A percentile compares a stretch with the other conserved stretches of the same genome.
phyloP scores from a whole-genome alignment of 2,329 filamentous ascomycete genomes.

The Stagonosporopsis chrysanthemi region DNA sequence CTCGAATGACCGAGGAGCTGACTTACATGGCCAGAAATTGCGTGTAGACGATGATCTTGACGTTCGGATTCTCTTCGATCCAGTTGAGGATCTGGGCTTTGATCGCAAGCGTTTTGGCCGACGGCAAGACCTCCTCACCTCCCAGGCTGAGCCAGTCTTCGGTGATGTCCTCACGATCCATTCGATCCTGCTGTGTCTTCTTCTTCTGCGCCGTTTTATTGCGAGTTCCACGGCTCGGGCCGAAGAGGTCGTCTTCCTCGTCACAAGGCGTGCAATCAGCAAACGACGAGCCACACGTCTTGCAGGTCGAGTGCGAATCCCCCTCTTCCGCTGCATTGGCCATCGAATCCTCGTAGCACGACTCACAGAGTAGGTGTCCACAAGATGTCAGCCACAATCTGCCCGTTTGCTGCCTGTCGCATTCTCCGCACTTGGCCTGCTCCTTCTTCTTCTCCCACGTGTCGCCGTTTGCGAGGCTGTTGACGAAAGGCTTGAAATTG shows the following conservation, averaged over 20 bases:
- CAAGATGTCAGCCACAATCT: slow-evolving; percentile 59
- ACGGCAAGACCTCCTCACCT: slow-evolving; percentile 51
- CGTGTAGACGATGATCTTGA: slow-evolving; percentile 68
- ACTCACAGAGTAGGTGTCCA: slow-evolving; percentile 63
- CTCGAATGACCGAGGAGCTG: accelerated
- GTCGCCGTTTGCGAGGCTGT: slow-evolving; percentile 39
- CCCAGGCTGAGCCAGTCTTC: slow-evolving; percentile 50
- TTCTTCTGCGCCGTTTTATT: slow-evolving; percentile 22
- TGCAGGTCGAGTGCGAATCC: slow-evolving; percentile 32
- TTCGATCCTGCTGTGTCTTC: slow-evolving; percentile 22
- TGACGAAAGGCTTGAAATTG: slow-evolving; percentile 54
- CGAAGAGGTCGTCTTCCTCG: slow-evolving; percentile 22
- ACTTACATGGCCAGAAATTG: slow-evolving; percentile 62
- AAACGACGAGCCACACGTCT: slow-evolving; percentile 39
- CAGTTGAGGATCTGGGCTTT: slow-evolving; percentile 57
- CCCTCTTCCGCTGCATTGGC: slow-evolving; percentile 35
- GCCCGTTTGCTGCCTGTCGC: slow-evolving; percentile 47
- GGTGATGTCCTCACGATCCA: slow-evolving; percentile 39
- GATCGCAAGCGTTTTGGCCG: slow-evolving; percentile 56
- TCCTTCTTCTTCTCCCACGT: slow-evolving; percentile 52
- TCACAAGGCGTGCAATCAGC: slow-evolving; percentile 30
- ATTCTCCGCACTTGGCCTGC: slow-evolving; percentile 55
- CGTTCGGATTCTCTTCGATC: slow-evolving; percentile 52
- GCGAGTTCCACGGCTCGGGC: slow-evolving; percentile 23
- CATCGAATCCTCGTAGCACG: slow-evolving; percentile 53